Percentiles rank a stretch among this genome's conserved stretches.
Conservation (phyloP, 768 basidiomycete species). For the Boletus rubroflammeus region DNA sequence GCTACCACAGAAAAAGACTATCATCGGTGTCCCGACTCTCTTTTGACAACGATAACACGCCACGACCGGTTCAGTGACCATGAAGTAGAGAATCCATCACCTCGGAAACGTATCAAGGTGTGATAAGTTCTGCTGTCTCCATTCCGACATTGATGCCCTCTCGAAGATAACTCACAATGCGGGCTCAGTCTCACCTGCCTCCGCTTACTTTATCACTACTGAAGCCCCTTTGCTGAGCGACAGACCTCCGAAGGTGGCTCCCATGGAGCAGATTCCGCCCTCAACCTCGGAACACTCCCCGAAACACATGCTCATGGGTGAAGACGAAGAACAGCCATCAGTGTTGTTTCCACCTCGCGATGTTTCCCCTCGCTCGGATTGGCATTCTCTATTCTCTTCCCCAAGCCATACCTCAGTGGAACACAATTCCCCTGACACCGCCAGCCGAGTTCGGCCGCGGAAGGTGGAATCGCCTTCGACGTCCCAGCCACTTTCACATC, state of each 20-base stretch:
- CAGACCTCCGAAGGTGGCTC: neutral
- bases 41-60: neutral
- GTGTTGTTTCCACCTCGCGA: neutral
- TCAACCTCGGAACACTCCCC: neutral
- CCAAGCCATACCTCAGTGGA: neutral
- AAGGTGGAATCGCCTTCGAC: neutral
- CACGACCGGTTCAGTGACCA: conserved; percentile 2
- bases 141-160: conserved; percentile 9
- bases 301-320: neutral
- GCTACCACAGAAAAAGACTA: neutral
- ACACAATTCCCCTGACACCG: neutral
- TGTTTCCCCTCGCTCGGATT: conserved; percentile 8
- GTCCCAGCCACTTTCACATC: neutral
- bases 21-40: neutral
- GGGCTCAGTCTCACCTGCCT: neutral
- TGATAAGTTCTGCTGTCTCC: neutral
- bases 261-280: neutral
- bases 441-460: neutral
- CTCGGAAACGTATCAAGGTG: conserved; percentile 39
- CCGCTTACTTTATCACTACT: neutral
- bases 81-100: conserved; percentile 23
- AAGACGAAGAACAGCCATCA: neutral
- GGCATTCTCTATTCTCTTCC: conserved; percentile 22
- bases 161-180: conserved; percentile 19
- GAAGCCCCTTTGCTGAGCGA: neutral